Evolutionary conservation across 345 rosid species (phyloP).

Genomic region (Hibiscus mutabilis): DNA sequence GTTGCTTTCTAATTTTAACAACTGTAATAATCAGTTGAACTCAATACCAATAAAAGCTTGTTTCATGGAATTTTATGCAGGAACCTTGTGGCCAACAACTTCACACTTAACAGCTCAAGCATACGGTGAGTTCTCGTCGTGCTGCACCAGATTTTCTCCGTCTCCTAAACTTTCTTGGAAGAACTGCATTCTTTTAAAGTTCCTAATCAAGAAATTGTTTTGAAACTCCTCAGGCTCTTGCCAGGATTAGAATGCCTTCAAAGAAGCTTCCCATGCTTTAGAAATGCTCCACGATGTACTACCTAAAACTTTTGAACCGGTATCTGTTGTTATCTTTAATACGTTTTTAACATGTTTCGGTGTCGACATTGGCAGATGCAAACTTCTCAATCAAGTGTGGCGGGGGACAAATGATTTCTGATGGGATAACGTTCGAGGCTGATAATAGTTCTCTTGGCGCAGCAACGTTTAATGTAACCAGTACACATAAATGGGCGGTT

Average conservation of each 20-base stretch:
- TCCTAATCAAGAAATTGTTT: constrained; percentile 2
- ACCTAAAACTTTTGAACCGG: not conserved
- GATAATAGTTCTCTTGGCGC: constrained; percentile 9
- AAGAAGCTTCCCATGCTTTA: constrained; percentile 27
- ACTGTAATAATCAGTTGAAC: too few relatives aligned
- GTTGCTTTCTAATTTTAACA: not conserved
- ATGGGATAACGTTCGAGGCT: constrained; percentile 34
- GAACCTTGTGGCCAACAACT: constrained; percentile 32
- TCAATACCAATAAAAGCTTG: not conserved
- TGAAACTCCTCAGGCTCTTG: constrained; percentile 16
- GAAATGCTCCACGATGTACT: constrained; percentile 23
- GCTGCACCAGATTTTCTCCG: not conserved
- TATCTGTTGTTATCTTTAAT: too few relatives aligned
- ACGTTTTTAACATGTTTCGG: not conserved
- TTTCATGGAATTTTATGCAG: constrained; percentile 14
- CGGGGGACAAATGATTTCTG: constrained; percentile 16
- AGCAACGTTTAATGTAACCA: constrained; percentile 19
- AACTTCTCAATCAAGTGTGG: constrained; percentile 30
- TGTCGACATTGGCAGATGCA: constrained; percentile 15
- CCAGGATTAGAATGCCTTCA: constrained; percentile 35
- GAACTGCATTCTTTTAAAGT: not conserved
- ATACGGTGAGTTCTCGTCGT: constrained; percentile 11
- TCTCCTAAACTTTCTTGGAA: not conserved
- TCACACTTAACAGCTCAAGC: constrained; percentile 22
- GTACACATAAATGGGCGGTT: constrained; percentile 44